phyloP scores from a whole-genome alignment of 2,329 filamentous ascomycete species.

The Mycosphaerella sp. region DNA sequence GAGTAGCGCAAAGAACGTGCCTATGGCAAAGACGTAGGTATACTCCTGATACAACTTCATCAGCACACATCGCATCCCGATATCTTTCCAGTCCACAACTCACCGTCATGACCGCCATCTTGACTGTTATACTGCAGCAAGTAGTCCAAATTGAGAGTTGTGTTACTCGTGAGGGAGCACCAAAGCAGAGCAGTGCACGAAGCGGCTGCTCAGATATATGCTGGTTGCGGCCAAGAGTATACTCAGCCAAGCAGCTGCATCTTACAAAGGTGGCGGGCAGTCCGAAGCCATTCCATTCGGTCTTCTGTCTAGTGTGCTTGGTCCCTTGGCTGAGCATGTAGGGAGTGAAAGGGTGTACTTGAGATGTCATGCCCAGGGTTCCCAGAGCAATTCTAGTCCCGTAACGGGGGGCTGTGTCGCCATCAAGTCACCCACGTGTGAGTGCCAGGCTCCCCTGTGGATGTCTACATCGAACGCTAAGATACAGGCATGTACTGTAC shows the following conservation, averaged over 20 bases:
- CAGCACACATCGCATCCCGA: neutral
- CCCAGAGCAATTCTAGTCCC: neutral
- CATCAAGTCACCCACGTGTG: constrained; percentile 2
- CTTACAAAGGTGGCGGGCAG: constrained; percentile 2
- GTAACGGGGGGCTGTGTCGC: neutral
- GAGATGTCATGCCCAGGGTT: neutral
- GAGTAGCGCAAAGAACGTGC: constrained; percentile 57
- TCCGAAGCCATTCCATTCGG: constrained; percentile 4
- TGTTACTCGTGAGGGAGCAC: neutral
- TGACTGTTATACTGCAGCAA: constrained; percentile 1
- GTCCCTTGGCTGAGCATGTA: neutral
- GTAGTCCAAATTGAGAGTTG: constrained; percentile 1
- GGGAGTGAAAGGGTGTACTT: neutral
- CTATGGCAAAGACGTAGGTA: constrained; percentile 49
- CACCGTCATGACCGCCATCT: constrained; percentile 6
- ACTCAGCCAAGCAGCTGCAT: constrained; percentile 2
- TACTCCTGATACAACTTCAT: constrained; percentile 5
- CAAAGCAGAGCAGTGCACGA: constrained; percentile 2
- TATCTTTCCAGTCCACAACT: neutral
- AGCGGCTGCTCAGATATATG: constrained; percentile 4
- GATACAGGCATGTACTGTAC: neutral
- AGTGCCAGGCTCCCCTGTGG: neutral
- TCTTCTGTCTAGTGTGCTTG: neutral
- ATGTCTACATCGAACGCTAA: neutral
- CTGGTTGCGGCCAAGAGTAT: neutral